Evolutionary conservation across 371 early-diverging fungal genomes (phyloP).

Genomic region (Syncephalastrum monosporum): DNA sequence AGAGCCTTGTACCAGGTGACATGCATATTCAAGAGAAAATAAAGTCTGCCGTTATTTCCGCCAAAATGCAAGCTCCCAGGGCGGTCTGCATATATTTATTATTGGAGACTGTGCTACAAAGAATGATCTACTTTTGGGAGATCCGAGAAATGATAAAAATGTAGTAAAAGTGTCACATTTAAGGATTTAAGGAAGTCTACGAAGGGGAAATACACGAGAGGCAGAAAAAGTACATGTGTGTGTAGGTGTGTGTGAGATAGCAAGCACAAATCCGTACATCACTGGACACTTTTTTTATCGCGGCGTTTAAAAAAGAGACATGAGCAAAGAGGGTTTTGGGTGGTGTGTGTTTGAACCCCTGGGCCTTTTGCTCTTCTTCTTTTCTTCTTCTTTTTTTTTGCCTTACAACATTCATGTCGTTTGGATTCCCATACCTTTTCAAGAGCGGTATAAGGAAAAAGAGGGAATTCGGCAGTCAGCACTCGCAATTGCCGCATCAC

Average conservation of each 20-base stretch:
- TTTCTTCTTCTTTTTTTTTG: conserved; percentile 5
- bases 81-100: too few species aligned
- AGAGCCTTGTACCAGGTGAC: too few species aligned
- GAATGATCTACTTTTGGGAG: too few species aligned
- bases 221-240: background rate
- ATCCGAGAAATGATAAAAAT: too few species aligned
- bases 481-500: conserved; percentile 6
- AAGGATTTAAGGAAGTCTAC: background rate
- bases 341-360: conserved; percentile 8
- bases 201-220: background rate
- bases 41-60: too few species aligned
- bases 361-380: conserved; percentile 1
- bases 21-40: too few species aligned
- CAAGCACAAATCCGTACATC: background rate
- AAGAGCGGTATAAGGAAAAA: conserved; percentile 35
- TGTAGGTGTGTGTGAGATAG: background rate
- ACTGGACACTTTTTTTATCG: background rate
- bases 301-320: too few species aligned
- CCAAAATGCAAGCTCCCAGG: too few species aligned
- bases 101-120: too few species aligned
- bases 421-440: conserved; percentile 33
- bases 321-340: background rate
- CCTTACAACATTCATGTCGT: conserved; percentile 16
- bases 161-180: background rate
- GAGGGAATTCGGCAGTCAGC: conserved; percentile 13